A percentile compares a stretch with the other conserved stretches of the same genome.
These are phyloP conservation scores for Ambrosiella beaveri DNA, from an alignment of 2,329 filamentous ascomycete genomes.

Conservation along the genomic window DNA sequence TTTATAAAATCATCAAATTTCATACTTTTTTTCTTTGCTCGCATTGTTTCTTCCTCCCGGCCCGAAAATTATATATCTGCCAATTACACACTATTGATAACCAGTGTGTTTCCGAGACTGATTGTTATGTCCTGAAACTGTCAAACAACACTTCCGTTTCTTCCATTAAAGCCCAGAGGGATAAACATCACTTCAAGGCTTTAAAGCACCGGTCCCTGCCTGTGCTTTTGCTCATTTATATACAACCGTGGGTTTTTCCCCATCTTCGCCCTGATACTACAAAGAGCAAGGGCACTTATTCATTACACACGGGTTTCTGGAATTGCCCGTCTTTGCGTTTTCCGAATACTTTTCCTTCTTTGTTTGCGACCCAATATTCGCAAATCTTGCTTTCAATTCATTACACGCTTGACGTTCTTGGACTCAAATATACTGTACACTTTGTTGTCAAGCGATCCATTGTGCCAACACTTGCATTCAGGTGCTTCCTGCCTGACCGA, in stretches of 20 bases:
- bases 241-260: background rate
- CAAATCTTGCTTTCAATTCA: background rate
- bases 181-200: background rate
- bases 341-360: background rate
- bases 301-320: background rate
- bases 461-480: background rate
- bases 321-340: background rate
- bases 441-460: background rate
- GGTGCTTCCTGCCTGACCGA: background rate
- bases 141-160: background rate
- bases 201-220: slow-evolving; percentile 4
- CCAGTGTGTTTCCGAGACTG: background rate
- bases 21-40: no score
- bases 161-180: background rate
- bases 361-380: background rate
- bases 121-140: background rate
- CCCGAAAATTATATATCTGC: no score
- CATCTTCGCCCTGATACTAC: slow-evolving; percentile 5
- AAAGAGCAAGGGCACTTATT: background rate
- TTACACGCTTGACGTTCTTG: background rate
- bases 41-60: no score
- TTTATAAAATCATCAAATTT: no score
- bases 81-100: background rate
- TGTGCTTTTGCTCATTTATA: background rate
- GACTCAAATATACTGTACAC: background rate